Percentiles rank a stretch among this genome's conserved stretches.
phyloP scores from a whole-genome alignment of 768 basidiomycete species.

The Dendrothele bispora region DNA sequence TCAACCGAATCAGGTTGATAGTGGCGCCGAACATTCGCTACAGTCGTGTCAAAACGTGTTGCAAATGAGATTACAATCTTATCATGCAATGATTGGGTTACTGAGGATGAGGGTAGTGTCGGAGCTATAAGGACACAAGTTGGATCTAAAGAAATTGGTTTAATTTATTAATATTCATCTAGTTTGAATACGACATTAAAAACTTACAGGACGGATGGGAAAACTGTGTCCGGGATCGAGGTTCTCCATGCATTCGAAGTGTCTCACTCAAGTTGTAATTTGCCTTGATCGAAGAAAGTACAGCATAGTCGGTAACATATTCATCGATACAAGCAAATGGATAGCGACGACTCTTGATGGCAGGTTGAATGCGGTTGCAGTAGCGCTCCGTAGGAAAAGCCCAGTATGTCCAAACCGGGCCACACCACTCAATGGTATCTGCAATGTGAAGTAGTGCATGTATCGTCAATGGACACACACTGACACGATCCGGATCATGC shows the following conservation, averaged over 20 bases:
- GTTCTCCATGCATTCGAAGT: neutral
- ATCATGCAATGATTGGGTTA: too few species aligned
- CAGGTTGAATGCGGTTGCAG: conserved; percentile 15
- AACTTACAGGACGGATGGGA: neutral
- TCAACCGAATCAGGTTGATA: conserved; percentile 12
- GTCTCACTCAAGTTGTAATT: neutral
- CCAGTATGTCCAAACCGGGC: conserved; percentile 25
- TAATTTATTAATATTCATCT: conserved; percentile 12
- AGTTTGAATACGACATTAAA: neutral
- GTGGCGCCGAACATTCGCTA: conserved; percentile 20
- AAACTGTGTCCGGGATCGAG: neutral
- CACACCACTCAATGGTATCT: conserved; percentile 14
- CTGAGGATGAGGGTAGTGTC: neutral
- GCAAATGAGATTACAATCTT: too few species aligned
- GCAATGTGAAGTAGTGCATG: conserved; percentile 24
- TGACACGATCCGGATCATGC: conserved; percentile 9
- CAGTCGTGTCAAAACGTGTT: too few species aligned
- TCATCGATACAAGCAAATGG: conserved; percentile 17
- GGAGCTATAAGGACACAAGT: conserved; percentile 28
- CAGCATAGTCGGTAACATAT: conserved; percentile 11
- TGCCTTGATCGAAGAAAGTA: conserved; percentile 15
- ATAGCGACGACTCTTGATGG: conserved; percentile 14
- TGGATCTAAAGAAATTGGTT: conserved; percentile 18
- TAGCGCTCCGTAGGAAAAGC: conserved; percentile 24
- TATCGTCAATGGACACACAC: conserved; percentile 18